phyloP scores from a whole-genome alignment of 441 rosid genomes.

The Sinapis alba region DNA sequence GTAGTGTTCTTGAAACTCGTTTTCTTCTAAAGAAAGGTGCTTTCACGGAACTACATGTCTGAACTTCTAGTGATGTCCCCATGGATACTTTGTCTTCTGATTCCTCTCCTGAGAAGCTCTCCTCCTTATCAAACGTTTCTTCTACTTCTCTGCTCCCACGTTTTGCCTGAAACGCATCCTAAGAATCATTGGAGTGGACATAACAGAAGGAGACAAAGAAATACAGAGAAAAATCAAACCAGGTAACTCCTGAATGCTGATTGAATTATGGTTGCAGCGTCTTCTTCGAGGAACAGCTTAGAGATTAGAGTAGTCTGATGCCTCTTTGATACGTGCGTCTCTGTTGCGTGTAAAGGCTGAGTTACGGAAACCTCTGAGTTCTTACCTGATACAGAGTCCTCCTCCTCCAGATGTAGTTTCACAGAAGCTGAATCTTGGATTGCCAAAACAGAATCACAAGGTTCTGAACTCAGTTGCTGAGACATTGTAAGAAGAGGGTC shows the following conservation, averaged over 20 bases:
- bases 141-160: constrained; percentile 11
- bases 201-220: neutral
- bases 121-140: constrained; percentile 9
- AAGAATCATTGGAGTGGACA: constrained; percentile 3
- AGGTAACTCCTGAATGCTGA: constrained; percentile 65
- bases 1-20: constrained; percentile 39
- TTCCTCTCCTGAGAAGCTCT: constrained; percentile 24
- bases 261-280: constrained; percentile 77
- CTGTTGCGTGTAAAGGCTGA: constrained; percentile 40
- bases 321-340: neutral
- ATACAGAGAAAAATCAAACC: constrained; percentile 42
- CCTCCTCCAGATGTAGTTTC: constrained; percentile 56
- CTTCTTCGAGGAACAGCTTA: constrained; percentile 47
- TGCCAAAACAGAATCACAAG: constrained; percentile 54
- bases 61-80: constrained; percentile 77
- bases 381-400: constrained; percentile 62
- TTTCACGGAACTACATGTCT: constrained; percentile 59
- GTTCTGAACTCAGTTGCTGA: constrained; percentile 18
- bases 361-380: constrained; percentile 74
- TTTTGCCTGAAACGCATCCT: constrained; percentile 47
- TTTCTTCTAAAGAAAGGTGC: constrained; percentile 38
- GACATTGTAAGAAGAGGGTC: constrained; percentile 51
- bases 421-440: constrained; percentile 81
- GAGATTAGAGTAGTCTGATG: neutral
- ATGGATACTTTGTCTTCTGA: constrained; percentile 36